Base-by-base conservation (phyloP, 2,329 filamentous ascomycete species). In the Claviceps spartinae region DNA sequence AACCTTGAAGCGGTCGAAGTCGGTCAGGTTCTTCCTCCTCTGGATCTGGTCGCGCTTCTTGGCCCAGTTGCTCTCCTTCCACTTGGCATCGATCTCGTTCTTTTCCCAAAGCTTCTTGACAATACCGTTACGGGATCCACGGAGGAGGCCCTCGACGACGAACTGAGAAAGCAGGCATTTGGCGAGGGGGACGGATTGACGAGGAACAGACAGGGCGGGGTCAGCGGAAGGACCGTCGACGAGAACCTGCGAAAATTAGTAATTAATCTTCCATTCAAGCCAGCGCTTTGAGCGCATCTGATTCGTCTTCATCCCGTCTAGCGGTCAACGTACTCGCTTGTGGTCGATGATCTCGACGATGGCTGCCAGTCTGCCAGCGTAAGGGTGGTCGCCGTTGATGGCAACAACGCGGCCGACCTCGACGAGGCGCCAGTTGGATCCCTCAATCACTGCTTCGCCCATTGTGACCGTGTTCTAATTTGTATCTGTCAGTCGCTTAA, bases 1-100 rank as follows among this genome's bases (percentile, higher is more conserved):
- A 67, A 97, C 93, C 87, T 98, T 96, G 88, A 97, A 98, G 74
- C 93, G 86, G 81, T 98, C 93, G 71, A 98, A 98, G 82, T 98
- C 93, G 75, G 85, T 94, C 63, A 98, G 80, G 67, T 82, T 82
- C 78, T 85, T 86, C 80, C 93, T 86, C 78, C 88, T 86, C 74
- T 87, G 80, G 66, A 81, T 80, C 76, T 88, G 85, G 64, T 83
- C 82, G 70, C 86, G 83, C 82, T 88, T 90, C 88, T 98, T 93
- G 68, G 90, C 88, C 84, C 86, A 95, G 73, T 82, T 82, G 79
- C 82, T 90, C 76, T 87, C 80, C 70, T 84, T 82, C 86, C 89
- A 97, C 80, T 94, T 94, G 71, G 81, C 73, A 71, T 98, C 93
- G 68, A 98, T 88, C 71, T 88, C 86, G 65, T 82, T 77, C 77